These are phyloP conservation scores for Pseudogymnoascus sp. DNA, from an alignment of 2,329 filamentous ascomycete genomes.

Conservation along the genomic window DNA sequence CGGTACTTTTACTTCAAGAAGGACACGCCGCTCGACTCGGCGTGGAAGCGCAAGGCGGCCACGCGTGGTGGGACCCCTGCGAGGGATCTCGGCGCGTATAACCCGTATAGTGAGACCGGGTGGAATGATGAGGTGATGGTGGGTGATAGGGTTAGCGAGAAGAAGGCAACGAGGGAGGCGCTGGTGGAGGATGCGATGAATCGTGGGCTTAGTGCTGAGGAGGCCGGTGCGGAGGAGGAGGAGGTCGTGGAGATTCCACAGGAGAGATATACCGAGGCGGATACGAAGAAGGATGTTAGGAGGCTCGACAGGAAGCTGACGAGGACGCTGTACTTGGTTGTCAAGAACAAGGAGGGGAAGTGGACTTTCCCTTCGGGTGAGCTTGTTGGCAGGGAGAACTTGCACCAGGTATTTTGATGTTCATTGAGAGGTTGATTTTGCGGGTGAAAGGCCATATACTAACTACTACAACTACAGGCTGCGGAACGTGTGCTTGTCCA, in stretches of 20 bases:
- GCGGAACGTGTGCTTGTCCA: slow-evolving; percentile 71
- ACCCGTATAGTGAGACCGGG: slow-evolving; percentile 58
- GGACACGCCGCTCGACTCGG: slow-evolving; percentile 72
- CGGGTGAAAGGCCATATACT: not conserved
- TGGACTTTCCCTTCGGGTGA: slow-evolving; percentile 79
- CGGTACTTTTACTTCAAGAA: slow-evolving; percentile 93
- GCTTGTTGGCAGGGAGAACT: slow-evolving; percentile 61
- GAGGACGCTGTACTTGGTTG: slow-evolving; percentile 78
- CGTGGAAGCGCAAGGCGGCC: slow-evolving; percentile 81
- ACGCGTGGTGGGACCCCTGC: slow-evolving; percentile 67
- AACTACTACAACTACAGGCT: slow-evolving; percentile 47
- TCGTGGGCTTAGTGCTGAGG: slow-evolving; percentile 33
- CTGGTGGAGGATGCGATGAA: slow-evolving; percentile 69
- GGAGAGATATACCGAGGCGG: slow-evolving; percentile 68
- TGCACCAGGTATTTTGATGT: slow-evolving; percentile 64
- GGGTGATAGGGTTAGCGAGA: slow-evolving; percentile 59
- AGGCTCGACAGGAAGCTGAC: slow-evolving; percentile 75
- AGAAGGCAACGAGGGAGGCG: slow-evolving; percentile 57
- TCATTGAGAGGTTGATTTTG: not conserved
- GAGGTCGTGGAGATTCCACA: slow-evolving; percentile 63
- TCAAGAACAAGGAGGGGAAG: slow-evolving; percentile 59
- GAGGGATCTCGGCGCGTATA: slow-evolving; percentile 79
- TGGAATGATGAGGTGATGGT: slow-evolving; percentile 91
- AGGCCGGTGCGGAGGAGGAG: slow-evolving; percentile 34
- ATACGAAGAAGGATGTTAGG: slow-evolving; percentile 62